Evolutionary conservation across 352 stramenopile genomes (phyloP).

Genomic region (Phytophthora uliginosa): DNA sequence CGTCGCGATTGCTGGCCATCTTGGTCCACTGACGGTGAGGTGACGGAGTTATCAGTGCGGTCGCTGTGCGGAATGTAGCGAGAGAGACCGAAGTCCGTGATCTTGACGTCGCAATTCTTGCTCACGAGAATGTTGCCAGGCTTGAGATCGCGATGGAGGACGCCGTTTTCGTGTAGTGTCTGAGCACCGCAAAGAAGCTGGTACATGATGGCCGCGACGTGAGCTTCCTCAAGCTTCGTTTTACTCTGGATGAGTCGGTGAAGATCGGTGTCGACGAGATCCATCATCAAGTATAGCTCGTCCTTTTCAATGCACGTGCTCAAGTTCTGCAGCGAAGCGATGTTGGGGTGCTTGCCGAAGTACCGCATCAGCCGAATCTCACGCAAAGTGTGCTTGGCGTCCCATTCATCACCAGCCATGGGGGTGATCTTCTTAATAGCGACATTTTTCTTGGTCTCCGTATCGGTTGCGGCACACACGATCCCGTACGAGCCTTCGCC

Average conservation of each 20-base stretch:
- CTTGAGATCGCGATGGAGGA: constrained; percentile 89
- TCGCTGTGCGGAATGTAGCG: constrained; percentile 68
- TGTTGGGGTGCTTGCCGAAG: constrained; percentile 92
- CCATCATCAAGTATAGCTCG: constrained; percentile 97
- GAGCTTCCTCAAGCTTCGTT: constrained; percentile 86
- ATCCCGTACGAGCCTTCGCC: constrained; percentile 95
- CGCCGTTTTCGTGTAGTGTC: constrained; percentile 92
- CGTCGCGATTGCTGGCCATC: constrained; percentile 35
- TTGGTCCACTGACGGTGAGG: constrained; percentile 14
- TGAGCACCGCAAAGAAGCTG: constrained; percentile 92
- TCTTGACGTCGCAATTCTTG: constrained; percentile 89
- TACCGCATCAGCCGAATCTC: constrained; percentile 94
- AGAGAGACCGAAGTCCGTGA: constrained; percentile 87
- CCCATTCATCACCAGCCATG: constrained; percentile 91
- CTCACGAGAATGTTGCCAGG: constrained; percentile 89
- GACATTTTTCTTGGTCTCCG: constrained; percentile 77
- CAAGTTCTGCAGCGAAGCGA: constrained; percentile 82
- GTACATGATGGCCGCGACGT: constrained; percentile 95
- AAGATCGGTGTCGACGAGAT: constrained; percentile 95
- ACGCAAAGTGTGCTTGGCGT: constrained; percentile 93
- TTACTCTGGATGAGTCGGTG: constrained; percentile 92
- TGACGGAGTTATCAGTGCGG: constrained; percentile 15
- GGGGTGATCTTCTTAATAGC: constrained; percentile 96
- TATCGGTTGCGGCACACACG: constrained; percentile 88
- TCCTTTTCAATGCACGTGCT: constrained; percentile 91